Evolutionary conservation across 768 basidiomycete species (phyloP).

Genomic region (Strobilomyces dryophilus): DNA sequence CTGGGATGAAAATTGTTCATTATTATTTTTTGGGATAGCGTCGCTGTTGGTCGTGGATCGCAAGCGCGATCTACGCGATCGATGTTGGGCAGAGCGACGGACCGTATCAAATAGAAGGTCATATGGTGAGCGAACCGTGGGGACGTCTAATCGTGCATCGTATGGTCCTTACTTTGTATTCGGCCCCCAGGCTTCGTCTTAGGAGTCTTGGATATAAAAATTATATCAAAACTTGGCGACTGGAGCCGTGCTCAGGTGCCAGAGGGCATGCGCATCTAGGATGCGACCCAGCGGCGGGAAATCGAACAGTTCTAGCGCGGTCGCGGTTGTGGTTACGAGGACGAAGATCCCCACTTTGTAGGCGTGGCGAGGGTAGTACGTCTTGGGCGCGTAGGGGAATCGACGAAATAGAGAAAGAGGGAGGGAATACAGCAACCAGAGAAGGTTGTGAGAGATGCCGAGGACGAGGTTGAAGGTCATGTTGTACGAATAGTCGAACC

Average conservation of each 20-base stretch:
- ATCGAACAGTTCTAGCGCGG: conserved; percentile 82
- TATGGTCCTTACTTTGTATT: conserved; percentile 28
- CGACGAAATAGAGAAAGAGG: conserved; percentile 46
- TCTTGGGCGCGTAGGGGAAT: conserved; percentile 49
- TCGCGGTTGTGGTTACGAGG: conserved; percentile 66
- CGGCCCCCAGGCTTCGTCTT: conserved; percentile 64
- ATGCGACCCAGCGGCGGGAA: conserved; percentile 75
- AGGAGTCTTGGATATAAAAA: conserved; percentile 73
- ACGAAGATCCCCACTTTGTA: conserved; percentile 59
- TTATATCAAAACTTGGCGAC: conserved; percentile 80
- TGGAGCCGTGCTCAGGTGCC: conserved; percentile 85
- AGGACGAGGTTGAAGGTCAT: conserved; percentile 76
- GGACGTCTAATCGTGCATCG: no score
- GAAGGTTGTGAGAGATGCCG: conserved; percentile 71
- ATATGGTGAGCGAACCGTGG: no score
- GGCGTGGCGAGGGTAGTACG: conserved; percentile 56
- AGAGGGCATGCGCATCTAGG: conserved; percentile 88
- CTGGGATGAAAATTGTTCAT: no score
- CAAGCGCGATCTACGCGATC: no score
- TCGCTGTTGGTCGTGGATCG: no score
- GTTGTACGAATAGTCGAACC: conserved; percentile 94
- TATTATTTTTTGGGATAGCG: no score
- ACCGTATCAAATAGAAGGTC: no score
- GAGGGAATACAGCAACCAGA: conserved; percentile 77
- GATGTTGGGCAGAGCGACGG: no score